A percentile compares a stretch with the other conserved stretches of the same genome.
Evolutionary conservation across 805 yeast species (phyloP).

Genomic region (Schwanniomyces occidentalis): DNA sequence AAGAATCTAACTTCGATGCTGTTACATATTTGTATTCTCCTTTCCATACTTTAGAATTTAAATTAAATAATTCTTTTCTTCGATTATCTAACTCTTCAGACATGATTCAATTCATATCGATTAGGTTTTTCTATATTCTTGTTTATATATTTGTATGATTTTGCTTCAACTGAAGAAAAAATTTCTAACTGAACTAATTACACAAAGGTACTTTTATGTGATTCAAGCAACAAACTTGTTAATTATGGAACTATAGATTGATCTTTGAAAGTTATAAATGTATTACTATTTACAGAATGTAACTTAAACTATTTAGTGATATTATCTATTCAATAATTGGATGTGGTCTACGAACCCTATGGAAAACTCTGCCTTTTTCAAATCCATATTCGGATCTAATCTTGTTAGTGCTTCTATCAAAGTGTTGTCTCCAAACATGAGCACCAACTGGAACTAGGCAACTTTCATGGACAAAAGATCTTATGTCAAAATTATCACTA

Average conservation of each 20-base stretch:
- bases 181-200: no score
- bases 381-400: slow-evolving; percentile 76
- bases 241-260: no score
- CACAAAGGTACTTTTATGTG: no score
- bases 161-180: no score
- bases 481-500: slow-evolving; percentile 65
- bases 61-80: slow-evolving; percentile 19
- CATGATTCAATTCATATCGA: no score
- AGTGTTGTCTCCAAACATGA: slow-evolving; percentile 83
- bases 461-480: slow-evolving; percentile 59
- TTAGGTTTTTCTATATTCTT: no score
- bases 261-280: no score
- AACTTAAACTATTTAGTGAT: no score
- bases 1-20: slow-evolving; percentile 57
- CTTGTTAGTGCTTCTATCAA: slow-evolving; percentile 70
- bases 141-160: no score
- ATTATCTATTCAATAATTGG: slow-evolving; percentile 22
- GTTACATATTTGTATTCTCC: slow-evolving; percentile 33
- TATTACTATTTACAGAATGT: no score
- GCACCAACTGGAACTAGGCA: slow-evolving; percentile 82
- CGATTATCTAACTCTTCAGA: slow-evolving; percentile 16
- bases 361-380: slow-evolving; percentile 73
- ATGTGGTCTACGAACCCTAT: slow-evolving; percentile 49
- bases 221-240: no score
- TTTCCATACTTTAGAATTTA: slow-evolving; percentile 55